These are phyloP conservation scores for Trichoderma semiorbis DNA, from an alignment of 2,329 filamentous ascomycete species.

Conservation along the genomic window DNA sequence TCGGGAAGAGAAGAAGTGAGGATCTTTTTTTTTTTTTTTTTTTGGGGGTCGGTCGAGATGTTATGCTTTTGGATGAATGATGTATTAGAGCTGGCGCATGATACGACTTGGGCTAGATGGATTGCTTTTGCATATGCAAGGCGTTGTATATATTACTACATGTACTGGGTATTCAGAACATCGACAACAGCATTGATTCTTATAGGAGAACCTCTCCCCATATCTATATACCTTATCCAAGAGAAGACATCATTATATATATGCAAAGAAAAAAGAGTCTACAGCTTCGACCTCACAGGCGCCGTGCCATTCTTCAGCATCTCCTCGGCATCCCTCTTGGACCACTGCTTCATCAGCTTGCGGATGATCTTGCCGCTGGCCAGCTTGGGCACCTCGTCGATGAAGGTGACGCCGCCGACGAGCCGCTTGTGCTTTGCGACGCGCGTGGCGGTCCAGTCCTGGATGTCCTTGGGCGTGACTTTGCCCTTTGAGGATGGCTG, in stretches of 20 bases:
- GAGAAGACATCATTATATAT: background rate
- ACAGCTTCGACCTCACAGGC: constrained; percentile 9
- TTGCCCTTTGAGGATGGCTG: constrained; percentile 44
- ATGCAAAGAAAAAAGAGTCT: background rate
- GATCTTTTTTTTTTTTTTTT: too few species aligned
- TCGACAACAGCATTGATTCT: background rate
- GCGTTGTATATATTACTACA: background rate
- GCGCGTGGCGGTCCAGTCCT: constrained; percentile 42
- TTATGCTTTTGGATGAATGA: background rate
- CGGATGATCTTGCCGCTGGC: constrained; percentile 57
- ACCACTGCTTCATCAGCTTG: constrained; percentile 55
- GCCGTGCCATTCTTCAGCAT: constrained; percentile 23
- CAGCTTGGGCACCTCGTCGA: constrained; percentile 55
- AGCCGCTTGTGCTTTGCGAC: constrained; percentile 53
- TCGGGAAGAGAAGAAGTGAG: background rate
- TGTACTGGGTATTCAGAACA: background rate
- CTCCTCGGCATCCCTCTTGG: constrained; percentile 47
- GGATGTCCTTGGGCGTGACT: constrained; percentile 51
- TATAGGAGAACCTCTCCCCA: background rate
- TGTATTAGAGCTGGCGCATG: background rate
- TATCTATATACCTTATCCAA: background rate
- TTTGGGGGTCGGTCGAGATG: too few species aligned
- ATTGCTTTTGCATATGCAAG: background rate
- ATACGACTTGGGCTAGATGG: background rate
- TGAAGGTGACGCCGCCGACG: constrained; percentile 50